Evolutionary conservation across 2,329 filamentous ascomycete species (phyloP), one percentile per base, ranked within the genome.

Genomic region (Furcasterigmium furcatum): DNA sequence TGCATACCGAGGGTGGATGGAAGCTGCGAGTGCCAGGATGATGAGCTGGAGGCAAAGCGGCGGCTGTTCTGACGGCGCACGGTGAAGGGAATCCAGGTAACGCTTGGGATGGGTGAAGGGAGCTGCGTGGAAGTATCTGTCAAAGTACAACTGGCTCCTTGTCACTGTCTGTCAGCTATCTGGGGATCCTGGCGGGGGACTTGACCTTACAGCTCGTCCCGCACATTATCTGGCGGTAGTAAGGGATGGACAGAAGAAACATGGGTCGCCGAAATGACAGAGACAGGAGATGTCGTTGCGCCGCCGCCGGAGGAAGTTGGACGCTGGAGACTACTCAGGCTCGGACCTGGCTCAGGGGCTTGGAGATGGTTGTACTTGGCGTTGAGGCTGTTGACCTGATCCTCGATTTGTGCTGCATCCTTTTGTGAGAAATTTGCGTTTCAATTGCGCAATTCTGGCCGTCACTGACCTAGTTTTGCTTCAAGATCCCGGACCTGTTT

Each of bases 401-500:
- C 20, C 24, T 29, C 39, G 13, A 41, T 16, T 21, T 38, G 36
- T 8, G 19, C 36, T 38, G 36, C 16, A 36, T 19, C 16, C 19
- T 6, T 6, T 18, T 36, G 16, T 19, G 12, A 36, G n/a, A n/a
- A n/a, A n/a, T n/a, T n/a, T n/a, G n/a, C n/a, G n/a, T n/a, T n/a
- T n/a, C n/a, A 27, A 27, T 27, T 7, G 12, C 7, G 24, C 7
- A 27, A 7, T 27, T 7, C 24, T 7, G 7, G 24, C 7, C 24
- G 7, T 27, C 7, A 27, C 40, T 34, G 20, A 42, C 40, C 40
- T 8, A 42, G 29, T 19, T 42, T 42, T n/a, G 40, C 40, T 5
- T 42, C 40, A 9, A 42, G 29, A 16, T 42, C 40, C 6, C 40
- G 40, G 16, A 42, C 29, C 27, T 42, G 40, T 12, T n/a, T 29